phyloP scores from a whole-genome alignment of 1,284 basidiomycete species.

The Polyporus tsugae region DNA sequence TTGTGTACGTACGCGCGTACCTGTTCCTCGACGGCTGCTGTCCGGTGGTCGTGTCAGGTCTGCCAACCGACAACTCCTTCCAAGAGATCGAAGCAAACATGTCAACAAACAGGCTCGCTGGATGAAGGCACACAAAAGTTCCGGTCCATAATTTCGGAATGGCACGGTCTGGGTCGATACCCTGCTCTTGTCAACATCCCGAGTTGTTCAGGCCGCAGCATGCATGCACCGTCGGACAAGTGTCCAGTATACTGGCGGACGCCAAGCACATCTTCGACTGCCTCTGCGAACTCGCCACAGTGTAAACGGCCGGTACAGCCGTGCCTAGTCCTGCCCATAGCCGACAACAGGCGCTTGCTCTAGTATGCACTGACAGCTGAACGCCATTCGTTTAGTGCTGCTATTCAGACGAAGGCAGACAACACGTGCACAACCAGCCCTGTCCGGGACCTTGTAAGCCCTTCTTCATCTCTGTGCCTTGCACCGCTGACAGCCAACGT shows the following conservation, averaged over 20 bases:
- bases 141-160: too few relatives aligned
- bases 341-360: neutral
- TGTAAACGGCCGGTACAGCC: neutral
- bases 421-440: neutral
- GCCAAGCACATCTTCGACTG: neutral
- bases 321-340: neutral
- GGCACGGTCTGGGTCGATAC: too few relatives aligned
- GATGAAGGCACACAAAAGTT: neutral
- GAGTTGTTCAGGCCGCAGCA: neutral
- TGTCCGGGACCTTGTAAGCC: neutral
- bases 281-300: neutral
- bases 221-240: neutral
- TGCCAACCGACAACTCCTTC: neutral
- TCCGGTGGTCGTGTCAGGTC: neutral
- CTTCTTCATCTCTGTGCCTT: neutral
- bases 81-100: neutral
- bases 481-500: neutral
- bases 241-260: neutral
- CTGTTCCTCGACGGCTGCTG: neutral
- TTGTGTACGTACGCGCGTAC: neutral
- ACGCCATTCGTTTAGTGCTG: neutral
- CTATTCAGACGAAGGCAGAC: neutral
- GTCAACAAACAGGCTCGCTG: neutral
- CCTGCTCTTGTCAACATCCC: neutral
- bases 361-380: neutral